A percentile compares a stretch with the other conserved stretches of the same genome.
Evolutionary conservation across 2,329 filamentous ascomycete genomes (phyloP).

Genomic region (Chalaropsis ovoidea): DNA sequence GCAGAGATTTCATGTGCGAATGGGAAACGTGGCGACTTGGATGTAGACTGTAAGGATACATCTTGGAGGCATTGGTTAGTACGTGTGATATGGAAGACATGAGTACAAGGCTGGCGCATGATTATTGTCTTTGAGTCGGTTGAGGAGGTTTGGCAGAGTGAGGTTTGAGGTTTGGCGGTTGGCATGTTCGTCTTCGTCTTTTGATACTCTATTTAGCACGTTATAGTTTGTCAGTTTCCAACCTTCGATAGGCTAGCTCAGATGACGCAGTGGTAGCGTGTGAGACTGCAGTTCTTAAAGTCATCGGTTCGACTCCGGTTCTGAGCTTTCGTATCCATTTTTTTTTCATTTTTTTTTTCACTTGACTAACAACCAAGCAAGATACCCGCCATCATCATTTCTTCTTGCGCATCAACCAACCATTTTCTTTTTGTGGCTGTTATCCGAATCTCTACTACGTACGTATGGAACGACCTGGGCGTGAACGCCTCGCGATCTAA

Average conservation of each 20-base stretch:
- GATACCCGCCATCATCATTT: too few species aligned
- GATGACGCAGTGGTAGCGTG: constrained; percentile 24
- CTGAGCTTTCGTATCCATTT: constrained; percentile 10
- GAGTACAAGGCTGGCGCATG: too few species aligned
- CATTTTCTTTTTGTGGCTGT: too few species aligned
- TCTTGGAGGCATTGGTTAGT: neutral
- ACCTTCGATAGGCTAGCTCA: constrained; percentile 7
- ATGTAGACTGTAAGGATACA: neutral
- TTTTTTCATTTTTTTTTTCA: neutral
- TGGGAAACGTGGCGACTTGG: neutral
- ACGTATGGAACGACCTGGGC: too few species aligned
- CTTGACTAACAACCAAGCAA: neutral
- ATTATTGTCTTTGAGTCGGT: too few species aligned
- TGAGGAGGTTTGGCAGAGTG: too few species aligned
- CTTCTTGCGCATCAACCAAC: too few species aligned
- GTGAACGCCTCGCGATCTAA: too few species aligned
- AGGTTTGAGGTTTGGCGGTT: too few species aligned
- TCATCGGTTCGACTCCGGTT: constrained; percentile 19
- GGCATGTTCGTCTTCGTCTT: too few species aligned
- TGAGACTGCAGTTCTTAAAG: constrained; percentile 20
- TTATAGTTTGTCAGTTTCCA: neutral
- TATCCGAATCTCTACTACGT: too few species aligned
- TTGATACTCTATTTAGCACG: neutral
- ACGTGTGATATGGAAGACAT: neutral
- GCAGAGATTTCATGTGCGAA: neutral